Evolutionary conservation across 306 rosid genomes (phyloP).

Genomic region (Luffa aegyptiaca): DNA sequence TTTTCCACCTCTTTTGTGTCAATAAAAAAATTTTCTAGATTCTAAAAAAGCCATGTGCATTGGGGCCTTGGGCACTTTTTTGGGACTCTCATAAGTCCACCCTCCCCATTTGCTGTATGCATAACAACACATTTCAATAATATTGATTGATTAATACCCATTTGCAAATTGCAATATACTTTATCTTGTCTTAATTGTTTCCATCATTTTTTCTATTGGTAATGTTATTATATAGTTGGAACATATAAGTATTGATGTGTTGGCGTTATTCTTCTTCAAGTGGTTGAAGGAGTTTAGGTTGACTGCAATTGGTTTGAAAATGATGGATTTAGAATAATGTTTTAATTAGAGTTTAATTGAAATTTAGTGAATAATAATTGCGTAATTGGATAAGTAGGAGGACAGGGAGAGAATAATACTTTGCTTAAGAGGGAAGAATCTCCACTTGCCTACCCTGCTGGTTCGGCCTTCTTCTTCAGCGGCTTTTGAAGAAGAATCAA

Average conservation of each 20-base stretch:
- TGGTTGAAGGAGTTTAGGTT: too few species aligned
- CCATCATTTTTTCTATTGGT: too few species aligned
- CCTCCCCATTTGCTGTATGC: not conserved
- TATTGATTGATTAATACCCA: not conserved
- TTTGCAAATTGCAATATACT: not conserved
- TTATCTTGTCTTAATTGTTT: not conserved
- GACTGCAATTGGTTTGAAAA: not conserved
- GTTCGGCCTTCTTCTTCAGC: not conserved
- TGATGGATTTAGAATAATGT: not conserved
- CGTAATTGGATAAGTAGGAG: not conserved
- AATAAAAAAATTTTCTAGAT: not conserved
- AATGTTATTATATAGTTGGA: too few species aligned
- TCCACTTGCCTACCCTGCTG: not conserved
- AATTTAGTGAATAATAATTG: not conserved
- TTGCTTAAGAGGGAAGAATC: not conserved
- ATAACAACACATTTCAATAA: not conserved
- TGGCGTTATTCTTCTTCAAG: too few species aligned
- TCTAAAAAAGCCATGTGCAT: not conserved
- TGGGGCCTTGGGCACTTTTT: not conserved
- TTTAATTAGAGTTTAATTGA: not conserved
- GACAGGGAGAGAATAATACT: not conserved
- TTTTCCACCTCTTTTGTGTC: conserved; percentile 3
- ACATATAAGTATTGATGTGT: too few species aligned
- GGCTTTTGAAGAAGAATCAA: not conserved
- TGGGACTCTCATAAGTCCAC: not conserved